Conservation (phyloP, 768 basidiomycete species). For the Sistotremastrum suecicum region DNA sequence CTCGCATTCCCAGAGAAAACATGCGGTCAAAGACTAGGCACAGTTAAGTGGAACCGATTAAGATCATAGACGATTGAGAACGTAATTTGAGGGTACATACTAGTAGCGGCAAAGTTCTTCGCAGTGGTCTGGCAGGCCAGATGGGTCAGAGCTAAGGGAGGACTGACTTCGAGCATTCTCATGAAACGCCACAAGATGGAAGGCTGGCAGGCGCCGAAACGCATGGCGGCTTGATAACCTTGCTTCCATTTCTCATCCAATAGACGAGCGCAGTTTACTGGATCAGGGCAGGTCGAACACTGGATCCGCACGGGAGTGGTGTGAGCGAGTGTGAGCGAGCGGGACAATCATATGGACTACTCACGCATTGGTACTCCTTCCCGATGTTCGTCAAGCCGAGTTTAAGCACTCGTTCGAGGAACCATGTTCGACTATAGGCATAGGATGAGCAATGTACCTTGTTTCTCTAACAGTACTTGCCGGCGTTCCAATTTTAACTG, state of each 20-base stretch:
- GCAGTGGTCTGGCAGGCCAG: constrained; percentile 82
- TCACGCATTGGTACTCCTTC: constrained; percentile 92
- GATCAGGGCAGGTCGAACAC: constrained; percentile 78
- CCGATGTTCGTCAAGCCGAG: constrained; percentile 73
- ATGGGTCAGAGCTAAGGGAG: constrained; percentile 74
- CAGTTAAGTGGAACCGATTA: background rate
- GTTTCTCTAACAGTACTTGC: constrained; percentile 20
- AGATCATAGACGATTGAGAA: constrained; percentile 1
- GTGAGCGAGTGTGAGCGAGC: background rate
- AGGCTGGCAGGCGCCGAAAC: constrained; percentile 85
- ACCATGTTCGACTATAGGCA: constrained; percentile 69
- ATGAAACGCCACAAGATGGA: constrained; percentile 90
- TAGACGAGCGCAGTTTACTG: constrained; percentile 60
- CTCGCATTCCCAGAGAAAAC: constrained; percentile 79
- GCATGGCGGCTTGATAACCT: constrained; percentile 74
- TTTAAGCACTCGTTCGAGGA: constrained; percentile 87
- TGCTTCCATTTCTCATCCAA: constrained; percentile 92
- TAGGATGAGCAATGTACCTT: background rate
- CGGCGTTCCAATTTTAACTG: constrained; percentile 81
- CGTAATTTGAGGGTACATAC: constrained; percentile 27
- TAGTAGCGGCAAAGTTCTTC: constrained; percentile 74
- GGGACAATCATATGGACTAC: constrained; percentile 11
- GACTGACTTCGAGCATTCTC: constrained; percentile 80
- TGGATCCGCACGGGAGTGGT: constrained; percentile 16
- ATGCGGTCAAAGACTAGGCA: constrained; percentile 70